Evolutionary conservation across 2,329 filamentous ascomycete species (phyloP).

Genomic region (Didymella arachidicola): DNA sequence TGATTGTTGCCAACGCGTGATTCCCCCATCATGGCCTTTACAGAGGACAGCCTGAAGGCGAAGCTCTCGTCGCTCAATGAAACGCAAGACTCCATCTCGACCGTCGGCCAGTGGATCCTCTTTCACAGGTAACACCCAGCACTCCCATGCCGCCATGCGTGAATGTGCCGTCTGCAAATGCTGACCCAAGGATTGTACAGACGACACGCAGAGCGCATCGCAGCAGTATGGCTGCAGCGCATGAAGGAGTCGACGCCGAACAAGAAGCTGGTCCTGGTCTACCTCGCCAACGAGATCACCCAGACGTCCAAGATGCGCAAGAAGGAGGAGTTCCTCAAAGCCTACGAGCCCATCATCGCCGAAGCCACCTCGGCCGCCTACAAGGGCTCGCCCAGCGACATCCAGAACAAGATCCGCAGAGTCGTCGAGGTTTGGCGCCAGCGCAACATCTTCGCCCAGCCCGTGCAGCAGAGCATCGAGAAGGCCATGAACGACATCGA

Average conservation of each 20-base stretch:
- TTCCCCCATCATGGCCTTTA: constrained; percentile 78
- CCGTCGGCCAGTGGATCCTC: constrained; percentile 99
- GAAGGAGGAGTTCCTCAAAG: constrained; percentile 90
- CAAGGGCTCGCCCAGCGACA: constrained; percentile 80
- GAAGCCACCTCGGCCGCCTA: constrained; percentile 93
- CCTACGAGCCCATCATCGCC: constrained; percentile 89
- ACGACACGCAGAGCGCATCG: constrained; percentile 89
- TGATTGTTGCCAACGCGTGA: constrained; percentile 33
- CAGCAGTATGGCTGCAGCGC: constrained; percentile 88
- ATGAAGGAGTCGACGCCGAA: constrained; percentile 85
- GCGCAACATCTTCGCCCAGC: constrained; percentile 79
- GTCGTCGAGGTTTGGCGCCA: constrained; percentile 96
- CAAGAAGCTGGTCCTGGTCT: constrained; percentile 89
- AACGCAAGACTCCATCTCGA: constrained; percentile 95
- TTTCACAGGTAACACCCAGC: constrained; percentile 79
- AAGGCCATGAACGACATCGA: constrained; percentile 69
- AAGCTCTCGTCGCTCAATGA: constrained; percentile 96
- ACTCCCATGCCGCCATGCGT: constrained; percentile 9
- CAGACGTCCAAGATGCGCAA: constrained; percentile 94
- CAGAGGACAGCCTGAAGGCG: constrained; percentile 91
- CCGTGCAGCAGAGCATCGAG: constrained; percentile 84
- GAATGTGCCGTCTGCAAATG: constrained; percentile 8
- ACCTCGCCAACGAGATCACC: constrained; percentile 95
- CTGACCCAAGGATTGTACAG: constrained; percentile 58
- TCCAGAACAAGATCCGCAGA: constrained; percentile 85